Evolutionary conservation across 2,329 filamentous ascomycete genomes (phyloP).

Genomic region (Macrophomina pseudophaseolina): DNA sequence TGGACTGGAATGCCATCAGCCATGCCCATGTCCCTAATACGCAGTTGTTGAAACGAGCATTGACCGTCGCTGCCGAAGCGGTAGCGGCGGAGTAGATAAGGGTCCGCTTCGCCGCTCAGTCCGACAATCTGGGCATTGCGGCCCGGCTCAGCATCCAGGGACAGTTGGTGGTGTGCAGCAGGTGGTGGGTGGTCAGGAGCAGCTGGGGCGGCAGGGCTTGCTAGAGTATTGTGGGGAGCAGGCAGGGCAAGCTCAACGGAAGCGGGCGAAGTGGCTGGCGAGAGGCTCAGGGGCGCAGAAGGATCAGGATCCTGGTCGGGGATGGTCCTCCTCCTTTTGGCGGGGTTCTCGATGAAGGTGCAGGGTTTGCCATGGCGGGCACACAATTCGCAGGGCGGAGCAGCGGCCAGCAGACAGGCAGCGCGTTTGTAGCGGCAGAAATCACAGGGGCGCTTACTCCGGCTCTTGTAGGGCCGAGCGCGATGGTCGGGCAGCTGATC

Average conservation of each 20-base stretch:
- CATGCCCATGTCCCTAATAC: slow-evolving; percentile 34
- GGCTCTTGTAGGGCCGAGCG: slow-evolving; percentile 39
- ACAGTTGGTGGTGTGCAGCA: slow-evolving; percentile 36
- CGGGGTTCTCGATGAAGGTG: slow-evolving; percentile 51
- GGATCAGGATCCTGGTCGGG: not conserved
- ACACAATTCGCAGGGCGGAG: slow-evolving; percentile 52
- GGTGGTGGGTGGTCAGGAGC: not conserved
- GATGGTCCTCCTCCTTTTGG: slow-evolving; percentile 36
- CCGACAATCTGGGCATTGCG: slow-evolving; percentile 41
- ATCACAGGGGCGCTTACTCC: slow-evolving; percentile 51
- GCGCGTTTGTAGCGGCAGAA: slow-evolving; percentile 54
- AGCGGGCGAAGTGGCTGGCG: not conserved
- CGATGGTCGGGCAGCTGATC: slow-evolving; percentile 13
- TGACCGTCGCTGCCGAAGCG: slow-evolving; percentile 42
- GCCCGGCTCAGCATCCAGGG: slow-evolving; percentile 38
- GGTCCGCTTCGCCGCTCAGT: slow-evolving; percentile 40
- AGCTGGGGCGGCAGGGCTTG: not conserved
- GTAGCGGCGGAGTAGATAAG: slow-evolving; percentile 40
- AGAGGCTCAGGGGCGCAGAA: not conserved
- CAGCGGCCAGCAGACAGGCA: slow-evolving; percentile 50
- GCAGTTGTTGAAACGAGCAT: slow-evolving; percentile 37
- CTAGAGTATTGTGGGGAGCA: not conserved
- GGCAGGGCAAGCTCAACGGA: too few relatives aligned
- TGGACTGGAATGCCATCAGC: slow-evolving; percentile 37
- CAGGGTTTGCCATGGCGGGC: slow-evolving; percentile 50